Evolutionary conservation across 305 asterid species (phyloP).

Genomic region (Salvia sclarea): DNA sequence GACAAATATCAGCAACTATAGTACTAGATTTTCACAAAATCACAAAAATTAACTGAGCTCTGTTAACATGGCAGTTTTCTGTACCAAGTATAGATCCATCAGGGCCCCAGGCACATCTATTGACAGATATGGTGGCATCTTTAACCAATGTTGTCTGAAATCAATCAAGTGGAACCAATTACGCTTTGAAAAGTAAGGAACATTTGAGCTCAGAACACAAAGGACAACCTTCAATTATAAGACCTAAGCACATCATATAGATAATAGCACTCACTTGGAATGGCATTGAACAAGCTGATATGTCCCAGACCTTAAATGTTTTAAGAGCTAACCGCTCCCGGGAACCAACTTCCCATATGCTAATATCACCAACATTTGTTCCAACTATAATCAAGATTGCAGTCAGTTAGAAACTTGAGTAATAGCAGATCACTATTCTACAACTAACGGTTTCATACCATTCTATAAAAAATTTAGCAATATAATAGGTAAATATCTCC

Average conservation of each 20-base stretch:
- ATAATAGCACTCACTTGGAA: constrained; percentile 65
- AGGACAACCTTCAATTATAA: neutral
- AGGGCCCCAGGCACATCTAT: constrained; percentile 91
- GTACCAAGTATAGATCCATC: constrained; percentile 94
- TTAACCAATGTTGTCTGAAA: constrained; percentile 79
- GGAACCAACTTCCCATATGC: constrained; percentile 96
- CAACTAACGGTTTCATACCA: neutral
- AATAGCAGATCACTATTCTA: constrained; percentile 17
- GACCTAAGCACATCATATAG: constrained; percentile 9
- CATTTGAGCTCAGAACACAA: constrained; percentile 18
- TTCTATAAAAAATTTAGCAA: neutral
- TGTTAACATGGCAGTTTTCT: constrained; percentile 22
- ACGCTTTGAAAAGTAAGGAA: constrained; percentile 11
- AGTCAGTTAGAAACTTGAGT: constrained; percentile 25
- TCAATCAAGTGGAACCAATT: constrained; percentile 28
- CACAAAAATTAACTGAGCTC: constrained; percentile 15
- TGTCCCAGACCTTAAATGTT: constrained; percentile 85
- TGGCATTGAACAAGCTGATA: constrained; percentile 74
- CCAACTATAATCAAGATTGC: constrained; percentile 61
- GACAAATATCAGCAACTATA: constrained; percentile 26
- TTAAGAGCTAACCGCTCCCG: constrained; percentile 77
- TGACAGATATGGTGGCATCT: constrained; percentile 86
- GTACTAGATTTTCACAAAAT: neutral
- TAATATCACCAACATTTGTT: constrained; percentile 94
- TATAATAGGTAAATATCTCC: neutral